Evolutionary conservation across 129 eudicot species (phyloP), one percentile per base, ranked within the genome.

Genomic region (Mikania micrantha): DNA sequence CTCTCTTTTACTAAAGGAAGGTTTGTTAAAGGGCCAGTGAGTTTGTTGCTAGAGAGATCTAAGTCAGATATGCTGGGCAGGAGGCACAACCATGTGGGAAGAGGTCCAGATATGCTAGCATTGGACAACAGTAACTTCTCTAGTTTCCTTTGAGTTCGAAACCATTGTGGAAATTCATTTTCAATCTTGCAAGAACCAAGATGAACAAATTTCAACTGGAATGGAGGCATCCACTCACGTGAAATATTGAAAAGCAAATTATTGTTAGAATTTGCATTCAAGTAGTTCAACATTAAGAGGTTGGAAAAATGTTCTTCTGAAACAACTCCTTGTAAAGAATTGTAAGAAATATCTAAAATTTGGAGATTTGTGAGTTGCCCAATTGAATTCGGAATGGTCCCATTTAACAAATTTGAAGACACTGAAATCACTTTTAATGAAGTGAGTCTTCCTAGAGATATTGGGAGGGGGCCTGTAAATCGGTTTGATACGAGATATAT

Each of bases 121-220:
- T 59, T 59, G 1, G 42, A 59, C 15, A 59, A 16, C 24, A n/a
- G 15, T 59, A 59, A 59, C 10, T 8, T 7, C 13, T 31, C 25
- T 7, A 59, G 64, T 2, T 59, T 59, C 42, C 3, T 59, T 59
- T 59, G 64, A 59, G 40, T n/a, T 59, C 22, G 64, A 59, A 59
- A 7, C 64, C 64, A 59, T 32, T 29, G 25, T 59, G 64, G 64
- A 59, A 59, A 59, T 59, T 6, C 15, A 32, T 32, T 13, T 59
- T 9, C 64, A 3, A 59, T n/a, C 64, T 16, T 59, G 42, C 64
- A 59, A n/a, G 41, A 59, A 29, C 64, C 3, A 8, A 29, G 64
- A 2, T 3, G 7, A 29, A 59, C 0, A 7, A 7, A 22, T 31
- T 2, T 59, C 7, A 59, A 16, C 1, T 59, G 64, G 24, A 59